Evolutionary conservation across 805 yeast species (phyloP).

Genomic region (Saccharomycopsis oosterbeekiorum): DNA sequence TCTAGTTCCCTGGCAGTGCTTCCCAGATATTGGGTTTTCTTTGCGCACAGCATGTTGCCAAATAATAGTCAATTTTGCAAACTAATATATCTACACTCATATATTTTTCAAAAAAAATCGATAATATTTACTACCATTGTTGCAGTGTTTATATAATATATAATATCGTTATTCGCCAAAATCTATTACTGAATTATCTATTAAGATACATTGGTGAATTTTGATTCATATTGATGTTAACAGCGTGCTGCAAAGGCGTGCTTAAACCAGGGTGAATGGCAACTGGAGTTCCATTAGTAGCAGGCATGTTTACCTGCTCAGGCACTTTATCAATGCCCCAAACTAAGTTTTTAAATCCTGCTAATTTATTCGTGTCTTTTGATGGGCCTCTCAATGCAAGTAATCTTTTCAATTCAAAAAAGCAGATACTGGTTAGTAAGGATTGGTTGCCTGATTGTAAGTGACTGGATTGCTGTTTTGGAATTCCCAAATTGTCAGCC

Average conservation of each 20-base stretch:
- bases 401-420: conserved; percentile 28
- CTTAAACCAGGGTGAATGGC: conserved; percentile 6
- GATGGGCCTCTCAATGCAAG: conserved; percentile 4
- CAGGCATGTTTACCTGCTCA: conserved; percentile 19
- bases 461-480: conserved; percentile 19
- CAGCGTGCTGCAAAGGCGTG: conserved; percentile 16
- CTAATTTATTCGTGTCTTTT: conserved; percentile 6
- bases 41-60: too few species aligned
- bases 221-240: conserved; percentile 11
- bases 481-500: conserved; percentile 34
- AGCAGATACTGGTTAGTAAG: conserved; percentile 31
- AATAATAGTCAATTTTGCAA: too few species aligned
- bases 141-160: too few species aligned
- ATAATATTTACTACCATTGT: neutral
- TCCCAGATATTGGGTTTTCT: neutral
- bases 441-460: conserved; percentile 38
- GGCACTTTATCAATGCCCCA: conserved; percentile 24
- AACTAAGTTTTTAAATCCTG: conserved; percentile 13
- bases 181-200: conserved; percentile 1
- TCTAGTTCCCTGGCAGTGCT: neutral
- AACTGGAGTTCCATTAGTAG: neutral
- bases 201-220: conserved; percentile 16
- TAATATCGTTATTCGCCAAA: too few species aligned
- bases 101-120: too few species aligned
- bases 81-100: too few species aligned